Base-by-base conservation (phyloP, 805 yeast genomes). In the Cyberlindnera maclurae region DNA sequence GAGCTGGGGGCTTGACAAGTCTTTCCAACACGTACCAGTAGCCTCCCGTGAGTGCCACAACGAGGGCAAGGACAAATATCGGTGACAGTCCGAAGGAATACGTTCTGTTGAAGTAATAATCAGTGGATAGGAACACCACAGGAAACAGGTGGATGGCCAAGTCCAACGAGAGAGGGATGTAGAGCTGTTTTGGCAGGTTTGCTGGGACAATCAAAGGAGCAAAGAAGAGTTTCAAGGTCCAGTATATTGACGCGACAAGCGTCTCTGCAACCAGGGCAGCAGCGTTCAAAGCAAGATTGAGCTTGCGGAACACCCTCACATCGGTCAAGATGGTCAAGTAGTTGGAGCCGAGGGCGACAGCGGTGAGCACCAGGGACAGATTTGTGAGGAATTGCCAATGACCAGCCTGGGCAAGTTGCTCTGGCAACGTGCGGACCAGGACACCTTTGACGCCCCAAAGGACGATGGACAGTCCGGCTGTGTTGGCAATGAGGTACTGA, bases 331-430 rank as follows among this genome's bases (percentile, higher is more conserved):
- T 56, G 28, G 48, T 66, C 13, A 18, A 65, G 47, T 16, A 73
- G 73, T 28, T 68, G 31, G 12, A 51, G 33, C 41, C 65, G 68
- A 43, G 70, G 68, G 32, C 40, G 4, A 68, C 40, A 9, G 75
- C 46, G 3, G 83, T 70, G 13, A 70, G 51, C 2, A 60, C 51
- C 26, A 80, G 65, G 8, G 82, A 71, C n/a, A 81, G 50, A 52
- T 80, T 82, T 4, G 93, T 83, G 36, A 82, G 63, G 54, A 83
- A 83, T 52, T 83, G 90, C 60, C 70, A 71, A 41, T 75, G 82
- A 2, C 90, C 90, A 1, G 79, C 90, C 16, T 60, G 57, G 2
- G 52, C 62, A 20, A 82, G 57, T 28, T 59, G 63, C 1, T 59
- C 62, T 1, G 88, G 87, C 18, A 82, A 58, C 12, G 52, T 39